Percentiles rank a stretch among this genome's conserved stretches.
Conservation (phyloP, 768 basidiomycete genomes). For the Boletus sensibilis region DNA sequence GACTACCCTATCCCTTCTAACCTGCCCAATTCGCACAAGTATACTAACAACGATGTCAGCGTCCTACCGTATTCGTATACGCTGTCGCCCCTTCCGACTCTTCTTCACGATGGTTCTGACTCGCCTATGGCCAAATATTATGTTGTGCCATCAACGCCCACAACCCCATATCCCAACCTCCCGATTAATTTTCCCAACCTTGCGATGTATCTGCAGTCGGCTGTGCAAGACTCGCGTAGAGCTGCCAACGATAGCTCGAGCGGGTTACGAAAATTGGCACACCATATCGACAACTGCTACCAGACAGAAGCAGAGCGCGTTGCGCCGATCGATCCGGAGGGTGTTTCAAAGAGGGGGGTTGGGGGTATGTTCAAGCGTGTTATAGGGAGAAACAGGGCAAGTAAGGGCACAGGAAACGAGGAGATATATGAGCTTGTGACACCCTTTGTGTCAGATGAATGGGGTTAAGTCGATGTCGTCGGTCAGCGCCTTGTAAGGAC, state of each 20-base stretch:
- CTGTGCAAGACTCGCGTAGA: conserved; percentile 64
- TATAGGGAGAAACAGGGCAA: conserved; percentile 49
- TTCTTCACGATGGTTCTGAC: conserved; percentile 65
- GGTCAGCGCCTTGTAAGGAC: neutral
- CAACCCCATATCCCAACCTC: conserved; percentile 64
- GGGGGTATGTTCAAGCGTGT: conserved; percentile 60
- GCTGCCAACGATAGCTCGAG: conserved; percentile 58
- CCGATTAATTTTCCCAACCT: conserved; percentile 76
- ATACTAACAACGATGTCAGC: conserved; percentile 57
- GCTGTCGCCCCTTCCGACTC: conserved; percentile 54
- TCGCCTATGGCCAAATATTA: conserved; percentile 65
- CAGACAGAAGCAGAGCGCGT: conserved; percentile 40
- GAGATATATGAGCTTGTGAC: conserved; percentile 82
- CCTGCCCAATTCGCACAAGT: conserved; percentile 45
- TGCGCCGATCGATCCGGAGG: conserved; percentile 33
- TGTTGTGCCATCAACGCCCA: conserved; percentile 60
- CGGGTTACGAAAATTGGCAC: conserved; percentile 65
- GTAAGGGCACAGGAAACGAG: conserved; percentile 60
- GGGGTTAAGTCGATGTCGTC: conserved; percentile 44
- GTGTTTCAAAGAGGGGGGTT: conserved; percentile 41
- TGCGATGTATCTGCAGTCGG: conserved; percentile 71
- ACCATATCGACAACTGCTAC: conserved; percentile 67
- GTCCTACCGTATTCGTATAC: conserved; percentile 72
- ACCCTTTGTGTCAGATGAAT: conserved; percentile 76
- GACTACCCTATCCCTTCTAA: conserved; percentile 61